Evolutionary conservation across 208 protist genomes (phyloP).

Genomic region (Endotrypanum monterogeii): DNA sequence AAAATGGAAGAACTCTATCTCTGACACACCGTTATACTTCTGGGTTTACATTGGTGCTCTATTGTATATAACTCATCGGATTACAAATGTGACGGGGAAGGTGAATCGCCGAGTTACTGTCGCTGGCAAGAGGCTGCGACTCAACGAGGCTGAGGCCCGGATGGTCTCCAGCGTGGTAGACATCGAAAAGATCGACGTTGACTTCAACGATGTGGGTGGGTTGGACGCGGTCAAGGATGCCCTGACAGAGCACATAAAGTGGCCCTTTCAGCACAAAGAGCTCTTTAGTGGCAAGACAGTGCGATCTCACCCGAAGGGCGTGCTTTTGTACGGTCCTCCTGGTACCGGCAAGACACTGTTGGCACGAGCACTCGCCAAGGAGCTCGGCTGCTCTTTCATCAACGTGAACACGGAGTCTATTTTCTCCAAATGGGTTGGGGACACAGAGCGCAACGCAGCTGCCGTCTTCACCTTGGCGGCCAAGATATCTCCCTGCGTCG

Average conservation of each 20-base stretch:
- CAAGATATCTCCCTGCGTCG: slow-evolving; percentile 84
- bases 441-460: slow-evolving; percentile 96
- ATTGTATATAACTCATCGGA: slow-evolving; percentile 49
- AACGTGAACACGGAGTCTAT: slow-evolving; percentile 94
- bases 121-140: slow-evolving; percentile 36
- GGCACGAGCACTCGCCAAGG: slow-evolving; percentile 98
- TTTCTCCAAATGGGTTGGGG: slow-evolving; percentile 94
- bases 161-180: slow-evolving; percentile 73
- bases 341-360: slow-evolving; percentile 99
- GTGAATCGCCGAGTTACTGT: slow-evolving; percentile 50
- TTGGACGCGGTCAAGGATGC: slow-evolving; percentile 76
- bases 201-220: slow-evolving; percentile 72
- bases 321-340: slow-evolving; percentile 99
- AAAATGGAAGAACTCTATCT: slow-evolving; percentile 31
- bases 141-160: slow-evolving; percentile 68
- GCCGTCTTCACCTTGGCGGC: slow-evolving; percentile 87
- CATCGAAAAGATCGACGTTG: slow-evolving; percentile 57
- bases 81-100: slow-evolving; percentile 51
- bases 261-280: slow-evolving; percentile 81
- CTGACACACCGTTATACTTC: slow-evolving; percentile 60
- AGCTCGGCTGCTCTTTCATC: slow-evolving; percentile 99
- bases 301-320: slow-evolving; percentile 98
- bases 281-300: slow-evolving; percentile 73
- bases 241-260: slow-evolving; percentile 84
- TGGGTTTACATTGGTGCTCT: slow-evolving; percentile 74